A percentile compares a stretch with the other conserved stretches of the same genome.
Conservation (phyloP, 2,329 filamentous ascomycete species). For the Verticillium albo-atrum region DNA sequence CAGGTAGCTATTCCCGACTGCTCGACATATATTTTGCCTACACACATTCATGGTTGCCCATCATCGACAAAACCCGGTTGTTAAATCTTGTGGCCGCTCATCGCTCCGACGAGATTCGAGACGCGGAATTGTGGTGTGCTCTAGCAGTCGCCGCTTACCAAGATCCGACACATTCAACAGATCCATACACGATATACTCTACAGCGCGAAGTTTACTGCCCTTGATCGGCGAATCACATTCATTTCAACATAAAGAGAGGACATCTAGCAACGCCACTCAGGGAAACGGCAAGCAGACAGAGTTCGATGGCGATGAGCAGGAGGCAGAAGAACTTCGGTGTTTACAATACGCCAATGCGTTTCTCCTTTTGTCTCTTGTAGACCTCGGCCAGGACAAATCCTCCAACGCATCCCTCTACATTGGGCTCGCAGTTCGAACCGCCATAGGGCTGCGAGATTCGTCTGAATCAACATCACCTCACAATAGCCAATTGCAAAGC, state of each 20-base stretch:
- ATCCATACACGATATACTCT: conserved; percentile 39
- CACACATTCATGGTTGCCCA: conserved; percentile 72
- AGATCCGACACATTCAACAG: conserved; percentile 26
- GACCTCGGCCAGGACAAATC: conserved; percentile 56
- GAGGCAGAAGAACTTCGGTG: background rate
- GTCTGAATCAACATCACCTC: background rate
- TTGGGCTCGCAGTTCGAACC: conserved; percentile 56
- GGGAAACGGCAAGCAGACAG: background rate
- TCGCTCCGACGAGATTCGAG: conserved; percentile 29
- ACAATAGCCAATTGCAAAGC: background rate
- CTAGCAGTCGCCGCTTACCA: conserved; percentile 55
- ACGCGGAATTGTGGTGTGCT: conserved; percentile 57
- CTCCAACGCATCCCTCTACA: conserved; percentile 57
- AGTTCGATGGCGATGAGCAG: background rate
- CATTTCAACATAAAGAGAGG: background rate
- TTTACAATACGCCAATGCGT: conserved; percentile 44
- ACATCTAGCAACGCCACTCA: background rate
- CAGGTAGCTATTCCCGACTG: conserved; percentile 52
- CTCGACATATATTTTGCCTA: conserved; percentile 72
- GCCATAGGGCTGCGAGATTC: conserved; percentile 7
- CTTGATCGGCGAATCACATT: conserved; percentile 31
- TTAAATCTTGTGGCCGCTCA: conserved; percentile 19
- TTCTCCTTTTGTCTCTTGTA: conserved; percentile 57
- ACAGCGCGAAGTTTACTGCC: conserved; percentile 47
- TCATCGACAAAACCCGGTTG: conserved; percentile 63